These are phyloP conservation scores for Leptodontidium sp. DNA, from an alignment of 2,329 filamentous ascomycete species.

Conservation along the genomic window DNA sequence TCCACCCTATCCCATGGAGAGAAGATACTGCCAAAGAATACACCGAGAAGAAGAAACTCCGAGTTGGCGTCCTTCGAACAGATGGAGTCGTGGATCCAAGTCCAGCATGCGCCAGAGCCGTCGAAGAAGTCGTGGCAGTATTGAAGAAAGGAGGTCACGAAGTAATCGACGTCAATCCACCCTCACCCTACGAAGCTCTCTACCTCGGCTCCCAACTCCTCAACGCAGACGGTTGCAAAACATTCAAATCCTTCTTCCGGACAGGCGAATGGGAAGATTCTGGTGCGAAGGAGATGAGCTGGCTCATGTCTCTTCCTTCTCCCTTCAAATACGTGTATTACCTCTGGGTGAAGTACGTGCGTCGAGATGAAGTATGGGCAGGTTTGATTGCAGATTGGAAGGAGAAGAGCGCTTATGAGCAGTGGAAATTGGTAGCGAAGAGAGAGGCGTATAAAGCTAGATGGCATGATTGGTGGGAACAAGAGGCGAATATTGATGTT, in stretches of 20 bases:
- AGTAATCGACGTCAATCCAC: conserved; percentile 71
- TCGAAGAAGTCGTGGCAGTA: conserved; percentile 75
- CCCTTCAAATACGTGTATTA: conserved; percentile 87
- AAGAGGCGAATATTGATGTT: conserved; percentile 75
- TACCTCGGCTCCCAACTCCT: conserved; percentile 81
- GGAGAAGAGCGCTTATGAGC: conserved; percentile 76
- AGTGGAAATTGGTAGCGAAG: conserved; percentile 81
- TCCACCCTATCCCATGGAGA: conserved; percentile 86
- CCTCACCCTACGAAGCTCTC: conserved; percentile 77
- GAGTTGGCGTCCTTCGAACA: conserved; percentile 79
- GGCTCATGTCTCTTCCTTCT: conserved; percentile 75
- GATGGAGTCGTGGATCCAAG: conserved; percentile 87
- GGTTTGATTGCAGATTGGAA: conserved; percentile 77
- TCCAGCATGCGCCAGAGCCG: conserved; percentile 81
- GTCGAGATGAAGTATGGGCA: conserved; percentile 79
- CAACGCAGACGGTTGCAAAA: conserved; percentile 83
- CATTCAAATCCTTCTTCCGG: conserved; percentile 79
- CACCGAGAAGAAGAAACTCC: conserved; percentile 67
- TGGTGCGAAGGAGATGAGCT: conserved; percentile 78
- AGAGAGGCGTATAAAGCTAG: conserved; percentile 79
- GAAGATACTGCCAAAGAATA: conserved; percentile 66
- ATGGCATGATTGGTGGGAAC: conserved; percentile 90
- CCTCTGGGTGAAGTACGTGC: conserved; percentile 86
- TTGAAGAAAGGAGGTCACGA: conserved; percentile 78
- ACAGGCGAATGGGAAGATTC: conserved; percentile 81